Evolutionary conservation across 345 rosid species (phyloP).

Genomic region (Moricandia arvensis): DNA sequence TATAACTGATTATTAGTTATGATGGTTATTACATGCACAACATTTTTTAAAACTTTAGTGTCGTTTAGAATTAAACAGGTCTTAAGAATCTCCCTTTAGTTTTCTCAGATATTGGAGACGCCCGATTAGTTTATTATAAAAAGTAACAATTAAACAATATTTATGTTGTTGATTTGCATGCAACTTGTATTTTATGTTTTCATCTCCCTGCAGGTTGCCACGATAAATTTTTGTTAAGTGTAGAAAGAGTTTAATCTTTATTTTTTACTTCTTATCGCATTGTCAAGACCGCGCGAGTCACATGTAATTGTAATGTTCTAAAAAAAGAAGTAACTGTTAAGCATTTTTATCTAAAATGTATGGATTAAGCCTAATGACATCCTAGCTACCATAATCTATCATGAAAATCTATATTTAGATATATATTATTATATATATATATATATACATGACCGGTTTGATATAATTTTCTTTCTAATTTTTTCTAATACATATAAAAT

Average conservation of each 20-base stretch:
- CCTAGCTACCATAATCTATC: neutral
- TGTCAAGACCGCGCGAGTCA: conserved; percentile 11
- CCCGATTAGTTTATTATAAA: conserved; percentile 24
- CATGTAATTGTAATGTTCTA: too few relatives aligned
- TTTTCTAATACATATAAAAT: neutral
- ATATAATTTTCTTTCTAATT: neutral
- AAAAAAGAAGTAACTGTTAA: too few relatives aligned
- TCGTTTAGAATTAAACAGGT: neutral
- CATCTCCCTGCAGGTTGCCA: conserved; percentile 6
- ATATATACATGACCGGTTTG: neutral
- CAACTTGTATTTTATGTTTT: conserved; percentile 20
- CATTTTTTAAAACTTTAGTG: neutral
- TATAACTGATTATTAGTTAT: neutral
- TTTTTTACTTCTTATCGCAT: conserved; percentile 2
- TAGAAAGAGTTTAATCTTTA: neutral
- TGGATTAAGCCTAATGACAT: conserved; percentile 2
- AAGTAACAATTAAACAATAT: conserved; percentile 12
- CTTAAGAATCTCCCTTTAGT: conserved; percentile 4
- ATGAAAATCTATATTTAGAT: conserved; percentile 1
- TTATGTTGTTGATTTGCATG: conserved; percentile 37
- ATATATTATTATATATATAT: neutral
- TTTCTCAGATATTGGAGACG: conserved; percentile 27
- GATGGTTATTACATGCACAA: conserved; percentile 4
- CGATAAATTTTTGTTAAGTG: neutral
- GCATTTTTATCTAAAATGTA: conserved; percentile 1